Base-by-base conservation (phyloP, 2,329 filamentous ascomycete genomes). In the Colletotrichum tamarilloi region DNA sequence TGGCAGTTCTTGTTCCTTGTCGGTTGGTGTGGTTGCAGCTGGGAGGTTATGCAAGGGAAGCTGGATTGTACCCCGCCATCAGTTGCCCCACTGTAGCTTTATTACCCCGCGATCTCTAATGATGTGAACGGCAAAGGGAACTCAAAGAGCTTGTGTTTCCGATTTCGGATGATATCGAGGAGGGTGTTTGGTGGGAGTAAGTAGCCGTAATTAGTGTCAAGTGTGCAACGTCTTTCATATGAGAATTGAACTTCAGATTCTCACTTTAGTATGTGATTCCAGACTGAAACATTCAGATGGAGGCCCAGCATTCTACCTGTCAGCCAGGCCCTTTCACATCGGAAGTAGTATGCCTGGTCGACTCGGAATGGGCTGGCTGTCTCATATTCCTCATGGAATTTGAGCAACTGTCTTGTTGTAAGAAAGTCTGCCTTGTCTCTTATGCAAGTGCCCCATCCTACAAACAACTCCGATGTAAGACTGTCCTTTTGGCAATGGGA, bases 91-190 rank as follows among this genome's bases (percentile, higher is more conserved):
- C 71, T 57, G 46, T 30, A 70, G 60, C 67, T 70, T 19, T 65
- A 53, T n/a, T 73, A 73, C 71, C 71, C 71, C 71, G 71, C 71
- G 56, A 56, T 71, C 71, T 66, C 67, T 49, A 70, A 73, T 26
- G 30, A n/a, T 32, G 62, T n/a, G 24, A 22, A 30, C 22, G 26
- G 62, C 32, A 19, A 14, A 12, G 53, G 26, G 24, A 49, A 49
- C 42, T 49, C 42, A 11, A 11, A 62, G 1, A 55, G 55, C 42
- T 19, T 32, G 5, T 32, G 38, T 55, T 5, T 5, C 49, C 14
- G 19, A 28, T 24, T 49, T 52, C 38, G 28, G 65, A 72, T 63
- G 24, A 58, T 53, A n/a, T 38, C 14, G 22, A 55, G 30, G 3
- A 22, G 7, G 38, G 14, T 12, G 32, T 35, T 35, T 35, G 32